phyloP scores from a whole-genome alignment of 2,329 filamentous ascomycete genomes.

The Dactylellina leptospora region DNA sequence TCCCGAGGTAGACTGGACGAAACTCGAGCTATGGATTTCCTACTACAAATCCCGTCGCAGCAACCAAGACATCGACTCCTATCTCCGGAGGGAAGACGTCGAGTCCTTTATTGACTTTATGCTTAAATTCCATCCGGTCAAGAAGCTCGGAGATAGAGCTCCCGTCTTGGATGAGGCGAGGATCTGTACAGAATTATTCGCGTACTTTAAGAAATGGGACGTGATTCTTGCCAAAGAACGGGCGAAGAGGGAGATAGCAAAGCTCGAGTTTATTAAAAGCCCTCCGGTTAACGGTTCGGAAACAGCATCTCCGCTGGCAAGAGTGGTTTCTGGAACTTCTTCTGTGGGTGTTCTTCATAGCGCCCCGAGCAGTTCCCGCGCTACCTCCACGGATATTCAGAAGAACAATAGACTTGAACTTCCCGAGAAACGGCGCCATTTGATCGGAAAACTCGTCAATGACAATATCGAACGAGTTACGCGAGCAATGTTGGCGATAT shows the following conservation, averaged over 20 bases:
- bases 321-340: neutral
- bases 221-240: conserved; percentile 21
- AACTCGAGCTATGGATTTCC: conserved; percentile 34
- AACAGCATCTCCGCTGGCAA: neutral
- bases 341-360: neutral
- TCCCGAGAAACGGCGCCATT: conserved; percentile 22
- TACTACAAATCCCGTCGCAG: conserved; percentile 38
- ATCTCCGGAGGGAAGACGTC: conserved; percentile 37
- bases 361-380: neutral
- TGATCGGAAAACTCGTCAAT: conserved; percentile 27
- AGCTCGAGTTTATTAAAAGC: neutral
- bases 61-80: conserved; percentile 29
- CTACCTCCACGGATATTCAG: conserved; percentile 3
- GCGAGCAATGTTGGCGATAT: conserved; percentile 37
- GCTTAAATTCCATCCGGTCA: conserved; percentile 41
- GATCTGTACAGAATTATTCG: conserved; percentile 4
- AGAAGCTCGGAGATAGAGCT: conserved; percentile 15
- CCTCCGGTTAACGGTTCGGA: neutral
- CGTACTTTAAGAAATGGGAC: conserved; percentile 45
- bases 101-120: conserved; percentile 50
- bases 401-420: conserved; percentile 21
- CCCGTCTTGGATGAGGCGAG: neutral
- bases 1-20: conserved; percentile 42
- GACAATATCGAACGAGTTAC: conserved; percentile 39
- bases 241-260: conserved; percentile 1